Base-by-base conservation (phyloP, 352 stramenopile species). In the Pythium plurisporium region DNA sequence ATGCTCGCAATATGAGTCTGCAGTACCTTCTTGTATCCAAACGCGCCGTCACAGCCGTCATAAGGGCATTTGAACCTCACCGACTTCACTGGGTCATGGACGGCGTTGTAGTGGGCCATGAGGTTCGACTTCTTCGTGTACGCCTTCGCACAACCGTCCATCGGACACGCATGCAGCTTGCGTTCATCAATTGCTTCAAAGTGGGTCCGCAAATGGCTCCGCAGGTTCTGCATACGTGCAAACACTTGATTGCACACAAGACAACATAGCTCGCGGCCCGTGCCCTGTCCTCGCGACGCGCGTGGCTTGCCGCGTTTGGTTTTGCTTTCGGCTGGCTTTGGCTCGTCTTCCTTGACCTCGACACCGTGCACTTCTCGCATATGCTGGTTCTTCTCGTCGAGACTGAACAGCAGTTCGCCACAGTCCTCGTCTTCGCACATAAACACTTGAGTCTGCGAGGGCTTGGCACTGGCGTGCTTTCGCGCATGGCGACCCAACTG, bases 1-100 rank as follows among this genome's bases (percentile, higher is more conserved):
- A 89, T 68, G 40, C 61, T 85, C 23, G 76, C 64, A 19, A 92
- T 69, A 55, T 92, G 82, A 46, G 68, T 73, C 22, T 64, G 67
- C 8, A 94, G 62, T 25, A 87, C 72, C 19, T 74, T 87, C 56
- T 91, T 91, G 67, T 90, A 90, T 17, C 74, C 73, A 54, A 94
- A 94, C 14, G 66, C 71, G 20, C 74, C 78, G 4, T 70, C 58
- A 52, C 84, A 94, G 9, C 64, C 69, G 2, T 80, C 73, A 17
- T 72, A 64, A 5, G 76, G 77, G 56, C 84, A 94, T 47, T 63
- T 68, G 64, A 89, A 94, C 23, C 74, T 74, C 64, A 71, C 59
- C 10, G 74, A 84, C 50, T 82, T 84, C 62, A 65, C 59, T 4
- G 69, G 55, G 31, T 89, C 78, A 40, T 91, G 81, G 26, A 78